Evolutionary conservation across 345 rosid genomes (phyloP).

Genomic region (Kandelia obovata): DNA sequence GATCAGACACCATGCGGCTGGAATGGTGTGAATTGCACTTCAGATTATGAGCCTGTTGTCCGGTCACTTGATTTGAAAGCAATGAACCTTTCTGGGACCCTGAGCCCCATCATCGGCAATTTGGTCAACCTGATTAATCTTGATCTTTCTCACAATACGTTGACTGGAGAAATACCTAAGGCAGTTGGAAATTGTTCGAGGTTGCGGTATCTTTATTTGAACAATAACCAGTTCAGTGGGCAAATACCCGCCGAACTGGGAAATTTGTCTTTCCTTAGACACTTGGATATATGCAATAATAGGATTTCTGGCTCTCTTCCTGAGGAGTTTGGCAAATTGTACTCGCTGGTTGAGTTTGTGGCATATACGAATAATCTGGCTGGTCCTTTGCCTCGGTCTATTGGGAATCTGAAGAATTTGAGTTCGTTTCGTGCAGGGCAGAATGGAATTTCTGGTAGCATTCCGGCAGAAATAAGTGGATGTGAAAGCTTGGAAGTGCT

Average conservation of each 20-base stretch:
- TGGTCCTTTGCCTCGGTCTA: constrained; percentile 54
- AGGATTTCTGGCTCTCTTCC: constrained; percentile 52
- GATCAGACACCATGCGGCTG: constrained; percentile 64
- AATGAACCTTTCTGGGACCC: constrained; percentile 58
- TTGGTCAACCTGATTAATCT: constrained; percentile 25
- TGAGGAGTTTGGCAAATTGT: constrained; percentile 45
- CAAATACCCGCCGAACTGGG: constrained; percentile 49
- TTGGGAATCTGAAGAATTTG: constrained; percentile 47
- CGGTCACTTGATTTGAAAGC: constrained; percentile 45
- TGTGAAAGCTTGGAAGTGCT: constrained; percentile 64
- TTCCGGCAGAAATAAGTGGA: constrained; percentile 64
- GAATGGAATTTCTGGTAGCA: constrained; percentile 60
- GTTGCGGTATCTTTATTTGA: constrained; percentile 42
- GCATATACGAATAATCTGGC: constrained; percentile 71
- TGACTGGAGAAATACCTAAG: constrained; percentile 54
- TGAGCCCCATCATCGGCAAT: constrained; percentile 52
- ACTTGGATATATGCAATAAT: constrained; percentile 32
- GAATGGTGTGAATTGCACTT: constrained; percentile 56
- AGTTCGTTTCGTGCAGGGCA: constrained; percentile 62
- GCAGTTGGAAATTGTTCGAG: constrained; percentile 33
- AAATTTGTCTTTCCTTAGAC: constrained; percentile 27
- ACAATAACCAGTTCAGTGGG: constrained; percentile 70
- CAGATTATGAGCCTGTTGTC: constrained; percentile 38
- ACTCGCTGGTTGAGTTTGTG: constrained; percentile 57
- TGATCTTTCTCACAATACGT: constrained; percentile 48